Percentiles rank a stretch among this genome's conserved stretches.
phyloP scores from a whole-genome alignment of 1,284 basidiomycete species.

The Tilletia indica region DNA sequence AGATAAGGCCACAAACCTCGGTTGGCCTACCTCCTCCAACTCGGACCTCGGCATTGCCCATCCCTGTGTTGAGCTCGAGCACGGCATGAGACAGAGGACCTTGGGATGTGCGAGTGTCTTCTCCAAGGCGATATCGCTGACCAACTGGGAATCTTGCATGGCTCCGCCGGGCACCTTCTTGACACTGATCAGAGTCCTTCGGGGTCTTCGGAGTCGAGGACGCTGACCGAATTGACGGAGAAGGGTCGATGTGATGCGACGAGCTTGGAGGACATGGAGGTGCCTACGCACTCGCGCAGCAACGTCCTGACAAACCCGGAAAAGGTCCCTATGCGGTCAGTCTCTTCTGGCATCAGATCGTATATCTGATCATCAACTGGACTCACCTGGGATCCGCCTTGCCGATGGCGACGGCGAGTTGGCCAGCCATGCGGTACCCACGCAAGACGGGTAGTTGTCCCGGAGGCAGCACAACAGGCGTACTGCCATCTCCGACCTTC shows the following conservation, averaged over 20 bases:
- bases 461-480: slow-evolving; percentile 87
- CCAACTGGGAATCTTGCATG: slow-evolving; percentile 83
- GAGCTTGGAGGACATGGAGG: slow-evolving; percentile 98
- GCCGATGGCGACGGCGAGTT: slow-evolving; percentile 82
- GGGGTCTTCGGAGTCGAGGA: slow-evolving; percentile 83
- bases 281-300: slow-evolving; percentile 91
- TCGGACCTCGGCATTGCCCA: slow-evolving; percentile 97
- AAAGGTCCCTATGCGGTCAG: too few species aligned
- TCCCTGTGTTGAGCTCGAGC: slow-evolving; percentile 97
- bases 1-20: slow-evolving; percentile 67
- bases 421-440: slow-evolving; percentile 78
- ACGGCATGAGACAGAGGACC: slow-evolving; percentile 92
- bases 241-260: slow-evolving; percentile 99
- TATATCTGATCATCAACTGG: too few species aligned
- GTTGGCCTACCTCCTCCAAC: slow-evolving; percentile 97
- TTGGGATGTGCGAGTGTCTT: slow-evolving; percentile 99
- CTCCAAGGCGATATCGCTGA: slow-evolving; percentile 97
- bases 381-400: slow-evolving; percentile 82
- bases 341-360: too few species aligned
- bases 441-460: slow-evolving; percentile 96
- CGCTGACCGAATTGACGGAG: slow-evolving; percentile 86
- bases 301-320: slow-evolving; percentile 86
- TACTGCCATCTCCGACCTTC: slow-evolving; percentile 98
- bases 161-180: slow-evolving; percentile 99
- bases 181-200: slow-evolving; percentile 93